Evolutionary conservation across 108 stramenopile species (phyloP).

Genomic region (Cyclostephanos invisitatus): DNA sequence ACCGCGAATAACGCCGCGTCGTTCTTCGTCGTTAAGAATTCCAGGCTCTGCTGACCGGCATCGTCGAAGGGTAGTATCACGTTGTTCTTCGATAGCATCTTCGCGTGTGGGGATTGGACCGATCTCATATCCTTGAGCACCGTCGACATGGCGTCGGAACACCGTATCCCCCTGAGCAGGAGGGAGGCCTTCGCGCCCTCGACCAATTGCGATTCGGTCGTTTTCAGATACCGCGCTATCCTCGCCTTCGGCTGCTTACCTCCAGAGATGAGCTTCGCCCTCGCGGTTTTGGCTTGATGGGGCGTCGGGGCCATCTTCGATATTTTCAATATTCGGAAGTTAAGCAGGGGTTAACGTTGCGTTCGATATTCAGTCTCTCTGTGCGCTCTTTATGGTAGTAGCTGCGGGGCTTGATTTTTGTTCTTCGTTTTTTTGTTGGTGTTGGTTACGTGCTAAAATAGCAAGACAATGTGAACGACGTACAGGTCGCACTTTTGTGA

Average conservation of each 20-base stretch:
- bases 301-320: conserved; percentile 81
- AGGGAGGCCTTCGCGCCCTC: conserved; percentile 77
- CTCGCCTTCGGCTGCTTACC: conserved; percentile 86
- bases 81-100: conserved; percentile 86
- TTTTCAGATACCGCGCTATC: conserved; percentile 84
- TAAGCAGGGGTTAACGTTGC: no score
- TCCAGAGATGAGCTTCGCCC: conserved; percentile 70
- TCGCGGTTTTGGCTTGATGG: conserved; percentile 72
- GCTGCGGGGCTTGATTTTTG: not conserved
- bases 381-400: not conserved
- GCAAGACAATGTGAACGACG: not conserved
- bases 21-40: conserved; percentile 93
- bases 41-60: conserved; percentile 76
- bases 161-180: conserved; percentile 88
- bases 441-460: not conserved
- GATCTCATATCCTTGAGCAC: conserved; percentile 83
- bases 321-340: not conserved
- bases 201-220: conserved; percentile 67
- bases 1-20: conserved; percentile 92
- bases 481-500: not conserved
- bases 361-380: no score
- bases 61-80: conserved; percentile 84
- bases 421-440: not conserved
- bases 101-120: conserved; percentile 82
- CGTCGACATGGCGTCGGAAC: conserved; percentile 82